These are phyloP conservation scores for Spinellus fusiger DNA, from an alignment of 192 early-diverging fungal genomes.

Conservation along the genomic window DNA sequence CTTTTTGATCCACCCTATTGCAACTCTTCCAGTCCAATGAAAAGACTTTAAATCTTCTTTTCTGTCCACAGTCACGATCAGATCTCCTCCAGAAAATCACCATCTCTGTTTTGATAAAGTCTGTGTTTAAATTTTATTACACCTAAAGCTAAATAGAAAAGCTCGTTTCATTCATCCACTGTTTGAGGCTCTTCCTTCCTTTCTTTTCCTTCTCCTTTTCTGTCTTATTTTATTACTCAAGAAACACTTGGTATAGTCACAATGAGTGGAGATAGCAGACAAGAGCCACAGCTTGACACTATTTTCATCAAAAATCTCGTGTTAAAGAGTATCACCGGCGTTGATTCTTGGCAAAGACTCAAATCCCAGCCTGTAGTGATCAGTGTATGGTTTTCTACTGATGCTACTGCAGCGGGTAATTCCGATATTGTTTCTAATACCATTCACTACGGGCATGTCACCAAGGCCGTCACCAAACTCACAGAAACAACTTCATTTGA, in stretches of 20 bases:
- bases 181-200: neutral
- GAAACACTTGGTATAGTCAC: too few species aligned
- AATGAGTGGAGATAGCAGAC: neutral
- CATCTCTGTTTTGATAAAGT: too few species aligned
- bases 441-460: slow-evolving; percentile 79
- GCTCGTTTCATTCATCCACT: too few species aligned
- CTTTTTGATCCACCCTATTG: too few species aligned
- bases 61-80: too few species aligned
- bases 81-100: too few species aligned
- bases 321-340: slow-evolving; percentile 79
- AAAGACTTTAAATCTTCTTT: too few species aligned
- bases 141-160: too few species aligned
- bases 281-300: slow-evolving; percentile 42
- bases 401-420: slow-evolving; percentile 68
- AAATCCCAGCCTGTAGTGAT: slow-evolving; percentile 84
- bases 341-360: slow-evolving; percentile 90
- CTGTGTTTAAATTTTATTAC: too few species aligned
- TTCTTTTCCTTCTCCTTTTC: neutral
- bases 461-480: slow-evolving; percentile 69
- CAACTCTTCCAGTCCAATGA: too few species aligned
- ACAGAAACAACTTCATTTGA: slow-evolving; percentile 66
- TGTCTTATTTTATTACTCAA: neutral
- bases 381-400: slow-evolving; percentile 66
- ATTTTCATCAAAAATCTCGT: slow-evolving; percentile 70
- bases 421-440: slow-evolving; percentile 75